phyloP scores from a whole-genome alignment of 768 basidiomycete species.

The Clathrus columnatus region DNA sequence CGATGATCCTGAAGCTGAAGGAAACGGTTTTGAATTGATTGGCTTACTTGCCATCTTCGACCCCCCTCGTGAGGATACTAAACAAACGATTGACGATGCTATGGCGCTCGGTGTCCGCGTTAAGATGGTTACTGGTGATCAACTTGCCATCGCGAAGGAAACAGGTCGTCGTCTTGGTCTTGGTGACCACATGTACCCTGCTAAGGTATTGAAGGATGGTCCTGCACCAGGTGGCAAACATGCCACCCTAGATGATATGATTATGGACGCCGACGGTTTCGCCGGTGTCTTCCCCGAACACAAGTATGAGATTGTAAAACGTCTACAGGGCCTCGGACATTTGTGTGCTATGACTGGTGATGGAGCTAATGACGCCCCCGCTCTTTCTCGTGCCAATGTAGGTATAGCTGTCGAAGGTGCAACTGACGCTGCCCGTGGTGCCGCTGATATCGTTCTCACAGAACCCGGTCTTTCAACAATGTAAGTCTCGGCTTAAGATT shows the following conservation, averaged over 20 bases:
- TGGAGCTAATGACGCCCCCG: conserved; percentile 98
- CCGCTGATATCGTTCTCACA: conserved; percentile 95
- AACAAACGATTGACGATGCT: conserved; percentile 98
- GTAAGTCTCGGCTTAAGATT: conserved; percentile 7
- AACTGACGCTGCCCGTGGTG: conserved; percentile 96
- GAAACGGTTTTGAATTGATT: conserved; percentile 95
- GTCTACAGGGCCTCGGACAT: conserved; percentile 92
- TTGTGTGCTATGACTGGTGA: conserved; percentile 99
- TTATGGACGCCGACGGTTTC: conserved; percentile 98
- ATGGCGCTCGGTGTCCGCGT: conserved; percentile 92
- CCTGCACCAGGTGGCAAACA: conserved; percentile 82
- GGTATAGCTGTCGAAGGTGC: conserved; percentile 99
- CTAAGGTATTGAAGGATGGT: conserved; percentile 98
- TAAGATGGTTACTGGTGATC: conserved; percentile 99
- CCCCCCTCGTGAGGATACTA: conserved; percentile 95
- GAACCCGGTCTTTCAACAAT: conserved; percentile 99
- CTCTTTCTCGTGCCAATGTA: conserved; percentile 95
- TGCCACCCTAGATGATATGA: conserved; percentile 89
- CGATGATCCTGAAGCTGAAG: conserved; percentile 74
- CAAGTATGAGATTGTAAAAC: conserved; percentile 99
- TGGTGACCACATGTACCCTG: conserved; percentile 99
- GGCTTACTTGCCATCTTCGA: conserved; percentile 97
- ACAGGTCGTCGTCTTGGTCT: conserved; percentile 96
- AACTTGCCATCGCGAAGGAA: conserved; percentile 99
- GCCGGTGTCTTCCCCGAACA: conserved; percentile 99